These are phyloP conservation scores for Draba incana DNA, from an alignment of 345 rosid species.

Conservation along the genomic window DNA sequence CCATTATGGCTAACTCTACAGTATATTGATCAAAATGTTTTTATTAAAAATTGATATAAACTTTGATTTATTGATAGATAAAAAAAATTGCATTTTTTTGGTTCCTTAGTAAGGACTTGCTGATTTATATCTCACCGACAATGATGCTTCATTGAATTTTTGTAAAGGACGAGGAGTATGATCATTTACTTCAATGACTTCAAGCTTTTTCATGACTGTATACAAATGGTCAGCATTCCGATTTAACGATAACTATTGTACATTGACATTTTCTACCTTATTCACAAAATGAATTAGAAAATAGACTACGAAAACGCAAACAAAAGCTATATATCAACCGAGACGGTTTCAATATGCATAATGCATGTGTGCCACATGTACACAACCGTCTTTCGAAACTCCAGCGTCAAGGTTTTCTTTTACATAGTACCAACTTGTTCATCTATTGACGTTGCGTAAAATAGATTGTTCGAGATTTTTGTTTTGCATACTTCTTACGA, in stretches of 20 bases:
- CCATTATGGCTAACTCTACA: not conserved
- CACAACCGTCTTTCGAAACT: too few species aligned
- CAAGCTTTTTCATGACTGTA: constrained; percentile 25
- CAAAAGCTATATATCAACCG: too few species aligned
- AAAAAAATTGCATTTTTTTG: too few species aligned
- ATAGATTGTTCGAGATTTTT: not conserved
- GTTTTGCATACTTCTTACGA: not conserved
- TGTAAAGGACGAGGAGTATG: not conserved
- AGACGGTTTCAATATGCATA: too few species aligned
- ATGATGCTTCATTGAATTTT: constrained; percentile 19
- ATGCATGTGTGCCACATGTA: too few species aligned
- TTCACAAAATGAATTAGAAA: not conserved
- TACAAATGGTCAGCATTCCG: constrained; percentile 8
- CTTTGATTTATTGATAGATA: too few species aligned
- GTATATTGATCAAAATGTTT: too few species aligned
- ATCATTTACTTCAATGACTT: constrained; percentile 9
- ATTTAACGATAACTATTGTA: constrained; percentile 9
- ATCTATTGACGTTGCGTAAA: not conserved
- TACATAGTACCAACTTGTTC: too few species aligned
- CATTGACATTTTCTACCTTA: constrained; percentile 5
- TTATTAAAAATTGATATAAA: too few species aligned
- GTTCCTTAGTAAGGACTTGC: too few species aligned
- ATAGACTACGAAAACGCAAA: not conserved
- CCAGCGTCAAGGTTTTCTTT: too few species aligned
- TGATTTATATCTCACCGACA: not conserved